Percentiles rank a stretch among this genome's conserved stretches.
These are phyloP conservation scores for Coniferiporia weirii DNA, from an alignment of 1,284 basidiomycete species.

Conservation along the genomic window DNA sequence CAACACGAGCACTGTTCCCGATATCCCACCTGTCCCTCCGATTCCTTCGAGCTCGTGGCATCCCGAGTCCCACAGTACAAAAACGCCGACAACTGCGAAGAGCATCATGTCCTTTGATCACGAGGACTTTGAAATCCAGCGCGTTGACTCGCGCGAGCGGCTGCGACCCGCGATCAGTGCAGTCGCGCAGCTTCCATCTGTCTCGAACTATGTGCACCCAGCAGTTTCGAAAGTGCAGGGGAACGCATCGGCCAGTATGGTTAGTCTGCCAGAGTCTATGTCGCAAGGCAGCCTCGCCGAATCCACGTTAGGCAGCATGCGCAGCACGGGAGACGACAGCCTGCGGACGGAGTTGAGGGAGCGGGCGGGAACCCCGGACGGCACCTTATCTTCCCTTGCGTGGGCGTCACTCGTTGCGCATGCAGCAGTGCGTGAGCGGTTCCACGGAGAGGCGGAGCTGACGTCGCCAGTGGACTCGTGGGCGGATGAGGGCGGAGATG, in stretches of 20 bases:
- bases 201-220: neutral
- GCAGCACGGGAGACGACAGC: conserved; percentile 9
- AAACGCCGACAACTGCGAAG: conserved; percentile 9
- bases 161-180: conserved; percentile 18
- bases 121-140: conserved; percentile 15
- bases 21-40: conserved; percentile 4
- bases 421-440: conserved; percentile 3
- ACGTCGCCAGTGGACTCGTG: conserved; percentile 7
- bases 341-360: conserved; percentile 8
- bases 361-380: conserved; percentile 7
- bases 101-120: conserved; percentile 8
- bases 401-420: conserved; percentile 17
- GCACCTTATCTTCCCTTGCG: conserved; percentile 13
- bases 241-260: conserved; percentile 1
- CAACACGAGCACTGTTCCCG: neutral
- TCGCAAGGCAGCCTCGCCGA: neutral
- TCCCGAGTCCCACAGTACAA: neutral
- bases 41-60: conserved; percentile 2
- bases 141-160: conserved; percentile 11
- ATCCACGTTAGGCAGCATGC: neutral
- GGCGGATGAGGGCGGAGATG: conserved; percentile 4
- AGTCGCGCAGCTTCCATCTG: conserved; percentile 7
- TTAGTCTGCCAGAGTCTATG: conserved; percentile 11
- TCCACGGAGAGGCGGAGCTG: conserved; percentile 2
- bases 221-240: neutral